Conservation (phyloP, 164 flowering plant genomes). For the Vitis rotundifolia region DNA sequence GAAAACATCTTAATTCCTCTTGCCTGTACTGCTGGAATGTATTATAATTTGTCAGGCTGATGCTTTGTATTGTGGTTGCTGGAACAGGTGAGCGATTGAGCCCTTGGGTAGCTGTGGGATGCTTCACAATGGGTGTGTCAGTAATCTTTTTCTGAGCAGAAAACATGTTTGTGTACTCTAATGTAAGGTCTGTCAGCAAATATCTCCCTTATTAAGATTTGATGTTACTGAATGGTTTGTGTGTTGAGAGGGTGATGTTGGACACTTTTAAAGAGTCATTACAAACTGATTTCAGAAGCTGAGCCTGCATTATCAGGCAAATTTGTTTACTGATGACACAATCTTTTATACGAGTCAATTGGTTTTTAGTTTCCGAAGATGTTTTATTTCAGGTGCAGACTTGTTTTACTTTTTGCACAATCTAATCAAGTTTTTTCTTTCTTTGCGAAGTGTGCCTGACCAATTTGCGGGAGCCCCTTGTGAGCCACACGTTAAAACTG, state of each 20-base stretch:
- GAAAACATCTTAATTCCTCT: background rate
- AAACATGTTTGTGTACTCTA: background rate
- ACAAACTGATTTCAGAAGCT: background rate
- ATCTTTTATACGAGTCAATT: background rate
- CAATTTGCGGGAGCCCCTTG: no score
- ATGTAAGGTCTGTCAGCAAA: slow-evolving; percentile 6
- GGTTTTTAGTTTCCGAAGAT: background rate
- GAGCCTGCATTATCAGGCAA: background rate
- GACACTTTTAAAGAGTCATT: background rate
- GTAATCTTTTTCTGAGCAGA: slow-evolving; percentile 47
- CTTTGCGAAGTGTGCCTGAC: no score
- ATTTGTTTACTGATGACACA: background rate
- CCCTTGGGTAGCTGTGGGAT: slow-evolving; percentile 81
- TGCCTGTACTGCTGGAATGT: background rate
- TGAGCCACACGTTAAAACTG: no score
- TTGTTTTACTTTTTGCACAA: background rate
- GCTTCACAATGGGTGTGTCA: slow-evolving; percentile 79
- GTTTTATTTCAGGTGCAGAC: background rate
- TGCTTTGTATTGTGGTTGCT: slow-evolving; percentile 10
- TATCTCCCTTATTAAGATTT: background rate
- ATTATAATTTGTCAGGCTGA: background rate
- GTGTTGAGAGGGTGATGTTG: background rate
- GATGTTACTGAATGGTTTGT: background rate
- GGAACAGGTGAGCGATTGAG: slow-evolving; percentile 78
- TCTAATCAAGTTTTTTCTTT: no score